Evolutionary conservation across 2,329 filamentous ascomycete genomes (phyloP).

Genomic region (Graphilbum sp.): DNA sequence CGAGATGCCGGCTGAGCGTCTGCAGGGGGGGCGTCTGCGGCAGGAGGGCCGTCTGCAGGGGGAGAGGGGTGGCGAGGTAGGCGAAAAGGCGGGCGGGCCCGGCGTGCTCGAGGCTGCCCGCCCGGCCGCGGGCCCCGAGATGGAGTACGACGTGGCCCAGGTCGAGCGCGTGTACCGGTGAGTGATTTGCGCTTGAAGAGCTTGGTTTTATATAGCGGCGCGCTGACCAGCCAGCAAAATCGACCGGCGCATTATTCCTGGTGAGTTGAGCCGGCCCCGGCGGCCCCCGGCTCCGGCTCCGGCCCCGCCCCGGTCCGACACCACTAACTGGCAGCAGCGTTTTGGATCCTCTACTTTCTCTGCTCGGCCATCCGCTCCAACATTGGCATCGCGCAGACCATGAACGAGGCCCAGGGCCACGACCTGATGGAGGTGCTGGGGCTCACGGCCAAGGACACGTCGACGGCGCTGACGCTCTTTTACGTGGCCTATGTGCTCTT

Average conservation of each 20-base stretch:
- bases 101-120: background rate
- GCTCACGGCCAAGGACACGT: constrained; percentile 60
- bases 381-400: constrained; percentile 85
- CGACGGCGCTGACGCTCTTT: constrained; percentile 72
- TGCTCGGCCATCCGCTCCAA: constrained; percentile 86
- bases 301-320: too few species aligned
- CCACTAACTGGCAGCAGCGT: constrained; percentile 33
- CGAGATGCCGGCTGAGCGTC: too few species aligned
- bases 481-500: constrained; percentile 88
- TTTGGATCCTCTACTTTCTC: constrained; percentile 84
- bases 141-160: constrained; percentile 32
- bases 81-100: background rate
- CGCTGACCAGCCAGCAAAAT: constrained; percentile 23
- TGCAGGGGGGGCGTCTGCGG: too few species aligned
- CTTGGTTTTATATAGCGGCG: background rate
- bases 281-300: too few species aligned
- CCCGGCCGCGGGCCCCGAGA: background rate
- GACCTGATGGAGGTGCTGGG: constrained; percentile 58
- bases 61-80: background rate
- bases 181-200: background rate
- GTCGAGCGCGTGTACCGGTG: constrained; percentile 38
- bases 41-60: background rate
- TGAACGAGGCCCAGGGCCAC: constrained; percentile 58
- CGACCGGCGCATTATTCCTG: constrained; percentile 42
- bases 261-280: too few species aligned